Conservation (phyloP, 139 green algal species). For the Trebouxia sp. region DNA sequence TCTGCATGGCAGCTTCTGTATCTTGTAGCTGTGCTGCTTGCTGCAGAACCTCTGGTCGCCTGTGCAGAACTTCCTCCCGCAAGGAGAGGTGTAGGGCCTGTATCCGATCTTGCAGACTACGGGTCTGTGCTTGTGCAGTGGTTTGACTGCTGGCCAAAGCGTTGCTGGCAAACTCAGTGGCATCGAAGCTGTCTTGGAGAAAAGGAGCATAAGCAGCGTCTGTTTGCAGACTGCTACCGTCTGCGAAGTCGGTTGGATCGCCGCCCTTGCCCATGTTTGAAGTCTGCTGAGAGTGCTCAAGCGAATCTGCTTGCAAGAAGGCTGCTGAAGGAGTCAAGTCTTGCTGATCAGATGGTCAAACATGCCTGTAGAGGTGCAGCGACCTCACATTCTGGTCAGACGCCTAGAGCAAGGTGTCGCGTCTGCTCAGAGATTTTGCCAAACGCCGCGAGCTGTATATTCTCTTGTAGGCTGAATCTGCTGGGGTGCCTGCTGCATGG, state of each 20-base stretch:
- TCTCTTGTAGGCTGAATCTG: too few species aligned
- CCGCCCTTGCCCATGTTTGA: conserved; percentile 17
- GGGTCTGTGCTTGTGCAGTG: conserved; percentile 11
- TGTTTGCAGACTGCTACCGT: neutral
- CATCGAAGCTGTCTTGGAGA: conserved; percentile 33
- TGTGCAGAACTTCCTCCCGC: conserved; percentile 18
- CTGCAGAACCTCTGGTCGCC: conserved; percentile 33
- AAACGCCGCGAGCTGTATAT: too few species aligned
- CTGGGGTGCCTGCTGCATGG: too few species aligned
- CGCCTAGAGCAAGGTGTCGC: too few species aligned
- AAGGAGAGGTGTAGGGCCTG: conserved; percentile 6
- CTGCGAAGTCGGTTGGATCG: neutral
- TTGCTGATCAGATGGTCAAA: too few species aligned
- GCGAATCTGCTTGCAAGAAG: too few species aligned
- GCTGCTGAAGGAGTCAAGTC: too few species aligned
- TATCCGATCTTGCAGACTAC: conserved; percentile 27
- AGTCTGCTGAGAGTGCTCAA: too few species aligned
- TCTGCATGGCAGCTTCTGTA: conserved; percentile 35
- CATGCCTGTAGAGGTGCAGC: too few species aligned
- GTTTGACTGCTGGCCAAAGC: conserved; percentile 27
- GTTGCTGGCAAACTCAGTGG: conserved; percentile 32
- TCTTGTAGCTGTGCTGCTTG: conserved; percentile 26
- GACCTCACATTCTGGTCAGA: too few species aligned
- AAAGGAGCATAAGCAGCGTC: conserved; percentile 39
- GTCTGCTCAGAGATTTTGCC: too few species aligned